Evolutionary conservation across 2,329 filamentous ascomycete species (phyloP).

Genomic region (Aspergillus luchuensis): DNA sequence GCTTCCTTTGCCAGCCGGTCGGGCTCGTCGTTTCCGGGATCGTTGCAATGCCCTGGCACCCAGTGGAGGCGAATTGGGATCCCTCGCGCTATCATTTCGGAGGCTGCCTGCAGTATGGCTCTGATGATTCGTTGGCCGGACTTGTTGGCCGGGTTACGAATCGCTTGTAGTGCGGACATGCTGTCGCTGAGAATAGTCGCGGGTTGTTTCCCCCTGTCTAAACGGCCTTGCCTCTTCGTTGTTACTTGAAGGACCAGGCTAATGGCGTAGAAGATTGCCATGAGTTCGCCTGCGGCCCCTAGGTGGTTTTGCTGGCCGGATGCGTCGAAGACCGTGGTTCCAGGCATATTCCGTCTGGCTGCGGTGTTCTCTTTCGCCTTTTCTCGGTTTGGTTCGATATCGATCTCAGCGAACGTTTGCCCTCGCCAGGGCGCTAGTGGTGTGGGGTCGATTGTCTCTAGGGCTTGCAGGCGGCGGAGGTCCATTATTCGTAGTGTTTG

Average conservation of each 20-base stretch:
- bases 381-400: too few relatives aligned
- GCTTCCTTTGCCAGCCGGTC: conserved; percentile 13
- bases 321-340: too few relatives aligned
- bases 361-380: too few relatives aligned
- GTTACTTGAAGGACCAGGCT: conserved; percentile 4
- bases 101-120: conserved; percentile 19
- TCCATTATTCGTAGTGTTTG: too few relatives aligned
- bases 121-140: conserved; percentile 23
- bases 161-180: conserved; percentile 21
- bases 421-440: too few relatives aligned
- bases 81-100: conserved; percentile 10
- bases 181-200: conserved; percentile 24
- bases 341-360: too few relatives aligned
- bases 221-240: too few relatives aligned
- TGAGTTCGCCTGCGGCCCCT: conserved; percentile 13
- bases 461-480: too few relatives aligned
- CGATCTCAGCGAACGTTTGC: too few relatives aligned
- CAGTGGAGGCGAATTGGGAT: conserved; percentile 19
- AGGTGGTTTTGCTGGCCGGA: too few relatives aligned
- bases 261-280: conserved; percentile 18
- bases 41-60: conserved; percentile 5
- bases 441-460: too few relatives aligned
- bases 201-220: background rate
- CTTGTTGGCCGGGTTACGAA: conserved; percentile 19
- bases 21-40: conserved; percentile 8